Base-by-base conservation (phyloP, 208 protist genomes). In the Leishmania braziliensis region DNA sequence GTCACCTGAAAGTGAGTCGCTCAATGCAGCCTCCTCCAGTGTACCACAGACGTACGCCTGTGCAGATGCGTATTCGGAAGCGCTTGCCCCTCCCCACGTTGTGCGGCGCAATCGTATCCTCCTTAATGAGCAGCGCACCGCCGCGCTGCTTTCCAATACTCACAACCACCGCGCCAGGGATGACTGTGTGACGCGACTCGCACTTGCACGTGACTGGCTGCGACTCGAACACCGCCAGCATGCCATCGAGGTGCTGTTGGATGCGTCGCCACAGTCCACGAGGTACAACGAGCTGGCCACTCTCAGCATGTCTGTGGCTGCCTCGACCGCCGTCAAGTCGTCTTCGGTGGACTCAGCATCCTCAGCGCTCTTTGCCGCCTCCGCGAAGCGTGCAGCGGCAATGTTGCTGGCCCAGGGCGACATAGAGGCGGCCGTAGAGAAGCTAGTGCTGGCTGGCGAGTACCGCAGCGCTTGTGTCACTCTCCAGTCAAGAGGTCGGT, bases 381-480 rank as follows among this genome's bases (percentile, higher is more conserved):
- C 91, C 6, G 85, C 91, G 48, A 91, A 89, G 80, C 89, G 86
- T 66, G 88, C 88, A 9, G 91, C 94, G 23, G 90, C 94, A n/a
- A 78, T 95, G 82, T 85, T 91, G 70, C 88, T 95, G 16, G 91
- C 92, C 10, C 80, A 86, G 33, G 92, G 92, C 0, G 90, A 97
- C 50, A 84, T 95, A 9, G 86, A 93, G 33, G 88, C 72, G 43
- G 91, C 94, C 20, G 91, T 94, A 63, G 94, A 97, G 79, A 95
- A 95, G 78, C 91, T 90, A 53, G 62, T 94, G 12, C 75, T 97
- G 1, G 91, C 88, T 5, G 86, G 88, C 56, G 91, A 97, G 73
- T 85, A 87, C 68, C 86, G 84, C 71, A 91, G 92, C 65, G 92
- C 94, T 43, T 87, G 80, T 72, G 79, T 90, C 29, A 85, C 88